Percentiles rank a stretch among this genome's conserved stretches.
Evolutionary conservation across 2,329 filamentous ascomycete genomes (phyloP).

Genomic region (Nemania abortiva): DNA sequence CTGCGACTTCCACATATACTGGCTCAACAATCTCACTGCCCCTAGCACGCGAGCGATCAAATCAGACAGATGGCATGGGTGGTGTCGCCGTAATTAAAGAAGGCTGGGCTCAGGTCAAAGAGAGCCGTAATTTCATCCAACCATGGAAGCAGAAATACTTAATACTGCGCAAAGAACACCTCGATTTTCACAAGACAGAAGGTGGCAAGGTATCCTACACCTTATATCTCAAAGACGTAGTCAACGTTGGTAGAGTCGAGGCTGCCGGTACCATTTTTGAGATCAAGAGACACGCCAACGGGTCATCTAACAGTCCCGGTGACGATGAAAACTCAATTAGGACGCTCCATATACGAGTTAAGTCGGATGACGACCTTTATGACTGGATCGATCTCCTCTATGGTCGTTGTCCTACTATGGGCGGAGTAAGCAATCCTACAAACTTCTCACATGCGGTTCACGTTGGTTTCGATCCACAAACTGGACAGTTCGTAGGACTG

Average conservation of each 20-base stretch:
- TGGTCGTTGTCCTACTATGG: constrained; percentile 95
- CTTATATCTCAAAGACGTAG: constrained; percentile 86
- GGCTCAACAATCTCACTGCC: constrained; percentile 79
- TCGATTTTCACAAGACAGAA: constrained; percentile 95
- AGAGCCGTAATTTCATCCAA: constrained; percentile 86
- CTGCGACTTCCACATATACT: constrained; percentile 74
- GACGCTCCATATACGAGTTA: constrained; percentile 91
- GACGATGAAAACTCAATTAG: constrained; percentile 85
- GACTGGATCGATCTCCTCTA: constrained; percentile 99
- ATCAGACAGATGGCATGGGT: constrained; percentile 71
- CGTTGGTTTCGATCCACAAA: constrained; percentile 95
- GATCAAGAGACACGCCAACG: constrained; percentile 81
- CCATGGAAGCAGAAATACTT: constrained; percentile 92
- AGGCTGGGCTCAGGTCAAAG: constrained; percentile 87
- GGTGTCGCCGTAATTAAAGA: constrained; percentile 83
- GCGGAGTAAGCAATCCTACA: constrained; percentile 96
- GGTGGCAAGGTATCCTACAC: constrained; percentile 89
- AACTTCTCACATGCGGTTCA: constrained; percentile 98
- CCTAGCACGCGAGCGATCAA: constrained; percentile 71
- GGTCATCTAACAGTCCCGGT: constrained; percentile 76
- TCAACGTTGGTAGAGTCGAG: constrained; percentile 91
- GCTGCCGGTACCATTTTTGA: constrained; percentile 93
- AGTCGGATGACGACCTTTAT: constrained; percentile 96
- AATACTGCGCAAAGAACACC: constrained; percentile 89
- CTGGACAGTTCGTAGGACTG: constrained; percentile 92